Evolutionary conservation across 257 asterid genomes (phyloP).

Genomic region (Knoxia roxburghii): DNA sequence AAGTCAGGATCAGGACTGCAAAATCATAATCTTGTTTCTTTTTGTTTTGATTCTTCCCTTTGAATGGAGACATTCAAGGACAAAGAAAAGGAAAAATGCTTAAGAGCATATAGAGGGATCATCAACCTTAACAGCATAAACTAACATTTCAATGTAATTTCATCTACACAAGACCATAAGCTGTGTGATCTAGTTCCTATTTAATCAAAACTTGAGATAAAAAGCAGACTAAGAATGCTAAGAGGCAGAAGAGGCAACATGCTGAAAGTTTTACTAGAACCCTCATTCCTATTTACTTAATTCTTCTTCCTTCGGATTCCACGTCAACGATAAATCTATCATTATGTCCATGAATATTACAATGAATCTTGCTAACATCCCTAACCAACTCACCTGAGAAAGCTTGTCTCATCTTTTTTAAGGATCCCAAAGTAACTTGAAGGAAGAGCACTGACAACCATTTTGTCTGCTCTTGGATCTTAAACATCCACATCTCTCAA

Average conservation of each 20-base stretch:
- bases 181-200: neutral
- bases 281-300: neutral
- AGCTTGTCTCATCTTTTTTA: neutral
- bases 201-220: neutral
- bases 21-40: neutral
- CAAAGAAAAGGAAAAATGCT: neutral
- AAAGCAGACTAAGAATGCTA: too few relatives aligned
- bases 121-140: too few relatives aligned
- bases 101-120: neutral
- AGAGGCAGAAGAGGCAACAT: neutral
- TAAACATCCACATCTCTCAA: neutral
- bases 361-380: neutral
- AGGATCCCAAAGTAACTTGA: neutral
- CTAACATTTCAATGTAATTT: too few relatives aligned
- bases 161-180: neutral
- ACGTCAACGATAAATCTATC: neutral
- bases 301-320: neutral
- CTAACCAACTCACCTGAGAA: conserved; percentile 2
- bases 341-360: neutral
- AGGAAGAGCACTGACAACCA: neutral
- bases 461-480: neutral
- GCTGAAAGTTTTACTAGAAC: too few relatives aligned
- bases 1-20: neutral
- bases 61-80: neutral
- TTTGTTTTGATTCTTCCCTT: neutral